Evolutionary conservation across 768 basidiomycete species (phyloP).

Genomic region (Calocera viscosa): DNA sequence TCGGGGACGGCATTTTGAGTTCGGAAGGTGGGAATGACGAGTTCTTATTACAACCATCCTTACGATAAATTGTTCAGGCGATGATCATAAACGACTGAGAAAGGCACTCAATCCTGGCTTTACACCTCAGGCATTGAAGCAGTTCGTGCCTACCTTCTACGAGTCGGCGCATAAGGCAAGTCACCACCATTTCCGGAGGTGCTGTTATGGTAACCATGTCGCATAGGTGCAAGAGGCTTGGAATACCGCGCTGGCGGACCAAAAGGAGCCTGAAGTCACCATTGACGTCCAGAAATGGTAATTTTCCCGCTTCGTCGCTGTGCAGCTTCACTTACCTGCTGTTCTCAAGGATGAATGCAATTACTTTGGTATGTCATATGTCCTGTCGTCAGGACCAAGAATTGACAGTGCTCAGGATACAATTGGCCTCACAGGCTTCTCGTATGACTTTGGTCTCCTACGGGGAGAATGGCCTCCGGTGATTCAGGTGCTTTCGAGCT

Average conservation of each 20-base stretch:
- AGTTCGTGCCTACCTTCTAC: background rate
- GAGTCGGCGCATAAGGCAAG: background rate
- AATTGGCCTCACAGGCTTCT: slow-evolving; percentile 17
- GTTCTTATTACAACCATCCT: too few relatives aligned
- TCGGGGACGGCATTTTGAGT: slow-evolving; percentile 55
- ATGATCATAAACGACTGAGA: slow-evolving; percentile 15
- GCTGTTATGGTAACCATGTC: background rate
- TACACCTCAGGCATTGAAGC: slow-evolving; percentile 5
- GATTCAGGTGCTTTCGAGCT: slow-evolving; percentile 9
- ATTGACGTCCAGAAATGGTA: slow-evolving; percentile 3
- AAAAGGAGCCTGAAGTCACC: background rate
- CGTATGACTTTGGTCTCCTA: slow-evolving; percentile 15
- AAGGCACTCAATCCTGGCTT: slow-evolving; percentile 10
- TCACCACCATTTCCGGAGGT: too few relatives aligned
- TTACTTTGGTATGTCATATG: background rate
- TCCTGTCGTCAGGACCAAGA: background rate
- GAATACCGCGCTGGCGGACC: background rate
- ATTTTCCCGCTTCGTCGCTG: background rate
- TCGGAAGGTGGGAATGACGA: slow-evolving; percentile 38
- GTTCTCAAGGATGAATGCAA: background rate
- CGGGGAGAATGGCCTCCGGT: slow-evolving; percentile 1
- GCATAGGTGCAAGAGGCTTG: background rate
- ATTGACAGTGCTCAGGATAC: slow-evolving; percentile 11
- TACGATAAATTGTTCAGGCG: too few relatives aligned
- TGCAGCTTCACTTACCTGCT: background rate